Conservation (phyloP, 768 basidiomycete species). For the Daedaleopsis sinensis region DNA sequence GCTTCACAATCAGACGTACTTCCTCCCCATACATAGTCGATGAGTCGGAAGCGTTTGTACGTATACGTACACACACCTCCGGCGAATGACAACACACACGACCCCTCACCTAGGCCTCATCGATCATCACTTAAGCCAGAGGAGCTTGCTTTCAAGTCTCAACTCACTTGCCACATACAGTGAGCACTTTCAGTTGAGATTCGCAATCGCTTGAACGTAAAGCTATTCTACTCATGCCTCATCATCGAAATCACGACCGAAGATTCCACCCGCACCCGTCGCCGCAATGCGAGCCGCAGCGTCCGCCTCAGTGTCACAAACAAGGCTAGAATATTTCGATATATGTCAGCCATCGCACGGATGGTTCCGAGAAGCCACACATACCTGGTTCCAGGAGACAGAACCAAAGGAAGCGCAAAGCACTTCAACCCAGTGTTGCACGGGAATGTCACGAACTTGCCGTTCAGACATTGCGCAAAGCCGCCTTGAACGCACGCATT, state of each 20-base stretch:
- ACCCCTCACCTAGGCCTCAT: too few relatives aligned
- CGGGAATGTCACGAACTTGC: slow-evolving; percentile 34
- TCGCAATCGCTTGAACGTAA: background rate
- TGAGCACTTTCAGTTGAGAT: background rate
- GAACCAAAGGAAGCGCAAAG: slow-evolving; percentile 46
- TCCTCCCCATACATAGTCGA: too few relatives aligned
- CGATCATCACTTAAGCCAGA: too few relatives aligned
- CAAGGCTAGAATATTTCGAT: slow-evolving; percentile 24
- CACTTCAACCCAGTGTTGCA: slow-evolving; percentile 39
- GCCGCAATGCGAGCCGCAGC: slow-evolving; percentile 22
- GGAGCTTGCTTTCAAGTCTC: too few relatives aligned
- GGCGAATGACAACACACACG: too few relatives aligned
- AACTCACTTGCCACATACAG: too few relatives aligned
- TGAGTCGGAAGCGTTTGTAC: too few relatives aligned
- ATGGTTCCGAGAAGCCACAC: background rate
- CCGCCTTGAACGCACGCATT: slow-evolving; percentile 40
- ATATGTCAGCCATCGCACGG: background rate
- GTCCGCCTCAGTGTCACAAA: slow-evolving; percentile 29
- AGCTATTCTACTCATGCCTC: slow-evolving; percentile 12
- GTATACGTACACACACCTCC: too few relatives aligned
- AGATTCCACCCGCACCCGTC: slow-evolving; percentile 31
- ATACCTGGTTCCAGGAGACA: slow-evolving; percentile 40
- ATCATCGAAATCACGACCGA: slow-evolving; percentile 21
- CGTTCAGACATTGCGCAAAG: slow-evolving; percentile 46
- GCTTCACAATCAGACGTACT: too few relatives aligned